Conservation (phyloP, 2,329 filamentous ascomycete species). For the Sarocladium oryzae region DNA sequence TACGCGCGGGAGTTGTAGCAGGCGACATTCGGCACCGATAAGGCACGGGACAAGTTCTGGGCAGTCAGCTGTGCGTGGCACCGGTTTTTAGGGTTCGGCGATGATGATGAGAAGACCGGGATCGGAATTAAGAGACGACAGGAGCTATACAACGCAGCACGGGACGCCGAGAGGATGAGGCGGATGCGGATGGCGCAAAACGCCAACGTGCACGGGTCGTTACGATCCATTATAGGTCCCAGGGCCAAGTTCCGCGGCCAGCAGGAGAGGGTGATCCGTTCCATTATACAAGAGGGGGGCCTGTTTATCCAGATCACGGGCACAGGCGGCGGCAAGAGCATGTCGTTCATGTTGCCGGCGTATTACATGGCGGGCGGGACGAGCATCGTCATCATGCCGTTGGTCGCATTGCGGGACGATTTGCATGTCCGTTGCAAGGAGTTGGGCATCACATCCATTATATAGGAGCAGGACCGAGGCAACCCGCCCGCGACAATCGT, state of each 20-base stretch:
- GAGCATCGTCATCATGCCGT: constrained; percentile 7
- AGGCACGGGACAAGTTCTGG: constrained; percentile 9
- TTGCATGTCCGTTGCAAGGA: background rate
- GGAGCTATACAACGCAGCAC: background rate
- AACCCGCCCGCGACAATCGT: background rate
- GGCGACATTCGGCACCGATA: constrained; percentile 2
- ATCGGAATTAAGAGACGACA: background rate
- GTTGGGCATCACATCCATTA: background rate
- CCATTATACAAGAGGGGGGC: constrained; percentile 5
- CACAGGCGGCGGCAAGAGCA: constrained; percentile 12
- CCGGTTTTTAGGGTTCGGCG: constrained; percentile 9
- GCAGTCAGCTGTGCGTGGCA: constrained; percentile 12
- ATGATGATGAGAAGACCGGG: background rate
- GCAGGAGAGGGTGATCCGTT: constrained; percentile 7
- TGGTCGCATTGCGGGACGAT: constrained; percentile 4
- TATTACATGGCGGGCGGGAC: background rate
- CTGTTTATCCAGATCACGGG: constrained; percentile 11
- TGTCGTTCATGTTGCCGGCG: constrained; percentile 14
- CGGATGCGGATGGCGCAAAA: background rate
- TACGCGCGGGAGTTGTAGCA: constrained; percentile 10
- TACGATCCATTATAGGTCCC: background rate
- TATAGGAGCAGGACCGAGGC: background rate
- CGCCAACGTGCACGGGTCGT: background rate
- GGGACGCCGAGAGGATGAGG: background rate
- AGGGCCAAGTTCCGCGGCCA: constrained; percentile 8